A percentile compares a stretch with the other conserved stretches of the same genome.
phyloP scores from a whole-genome alignment of 2,329 filamentous ascomycete species.

The Neofusicoccum kwambonambiense region DNA sequence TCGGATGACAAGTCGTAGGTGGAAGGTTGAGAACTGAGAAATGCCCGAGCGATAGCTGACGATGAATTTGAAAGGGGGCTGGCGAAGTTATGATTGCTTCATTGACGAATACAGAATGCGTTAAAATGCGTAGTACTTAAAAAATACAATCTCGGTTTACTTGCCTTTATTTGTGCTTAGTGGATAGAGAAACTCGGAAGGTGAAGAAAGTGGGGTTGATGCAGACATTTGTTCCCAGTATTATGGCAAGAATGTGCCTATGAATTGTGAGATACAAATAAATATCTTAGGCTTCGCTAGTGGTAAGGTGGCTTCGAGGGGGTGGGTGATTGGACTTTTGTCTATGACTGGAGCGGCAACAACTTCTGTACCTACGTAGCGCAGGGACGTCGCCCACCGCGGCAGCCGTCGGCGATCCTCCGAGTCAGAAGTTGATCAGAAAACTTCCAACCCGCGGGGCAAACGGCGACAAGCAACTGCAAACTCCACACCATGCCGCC shows the following conservation, averaged over 20 bases:
- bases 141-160: not conserved
- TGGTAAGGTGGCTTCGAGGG: no score
- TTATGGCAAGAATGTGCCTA: no score
- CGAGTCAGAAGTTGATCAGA: slow-evolving; percentile 1
- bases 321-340: no score
- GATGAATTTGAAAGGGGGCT: not conserved
- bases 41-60: not conserved
- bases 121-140: no score
- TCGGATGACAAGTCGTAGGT: slow-evolving; percentile 51
- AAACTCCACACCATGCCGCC: slow-evolving; percentile 15
- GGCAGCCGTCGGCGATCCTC: slow-evolving; percentile 10
- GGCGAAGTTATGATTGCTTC: not conserved
- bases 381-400: slow-evolving; percentile 8
- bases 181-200: no score
- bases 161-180: not conserved
- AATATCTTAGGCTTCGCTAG: no score
- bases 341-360: not conserved
- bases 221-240: no score
- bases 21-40: not conserved
- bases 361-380: not conserved
- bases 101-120: not conserved
- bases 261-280: no score
- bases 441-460: slow-evolving; percentile 17
- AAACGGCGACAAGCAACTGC: not conserved
- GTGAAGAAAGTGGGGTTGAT: no score